These are phyloP conservation scores for Clavispora vitiphila DNA, from an alignment of 805 yeast genomes.

Conservation along the genomic window DNA sequence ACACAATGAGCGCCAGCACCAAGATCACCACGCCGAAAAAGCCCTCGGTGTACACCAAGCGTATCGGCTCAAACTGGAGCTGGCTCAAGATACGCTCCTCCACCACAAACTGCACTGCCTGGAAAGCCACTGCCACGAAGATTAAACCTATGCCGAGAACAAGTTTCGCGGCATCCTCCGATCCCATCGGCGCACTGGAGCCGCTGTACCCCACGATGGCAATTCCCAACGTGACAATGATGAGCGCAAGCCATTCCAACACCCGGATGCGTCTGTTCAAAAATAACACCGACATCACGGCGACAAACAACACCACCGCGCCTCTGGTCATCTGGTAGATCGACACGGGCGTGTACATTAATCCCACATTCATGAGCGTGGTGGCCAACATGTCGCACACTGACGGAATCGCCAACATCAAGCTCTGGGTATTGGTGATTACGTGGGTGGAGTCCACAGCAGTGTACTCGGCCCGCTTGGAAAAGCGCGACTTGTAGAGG, in stretches of 20 bases:
- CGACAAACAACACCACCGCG: constrained; percentile 70
- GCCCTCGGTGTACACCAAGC: constrained; percentile 73
- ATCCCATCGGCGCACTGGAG: constrained; percentile 23
- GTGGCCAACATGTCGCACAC: constrained; percentile 69
- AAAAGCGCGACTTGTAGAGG: constrained; percentile 17
- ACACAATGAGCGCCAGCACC: constrained; percentile 38
- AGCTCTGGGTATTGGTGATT: constrained; percentile 1
- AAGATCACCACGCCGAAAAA: constrained; percentile 53
- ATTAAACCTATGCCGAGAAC: constrained; percentile 55
- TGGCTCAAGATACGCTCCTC: constrained; percentile 63
- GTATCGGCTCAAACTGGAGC: constrained; percentile 53
- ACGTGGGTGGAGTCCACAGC: neutral
- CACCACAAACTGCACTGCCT: constrained; percentile 72
- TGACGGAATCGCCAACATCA: constrained; percentile 54
- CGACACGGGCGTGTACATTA: constrained; percentile 70
- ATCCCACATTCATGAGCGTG: constrained; percentile 70
- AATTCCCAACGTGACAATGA: constrained; percentile 65
- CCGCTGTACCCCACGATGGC: constrained; percentile 73
- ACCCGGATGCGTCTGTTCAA: constrained; percentile 50
- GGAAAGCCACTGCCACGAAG: constrained; percentile 57
- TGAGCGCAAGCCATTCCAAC: constrained; percentile 63
- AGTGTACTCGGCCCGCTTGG: constrained; percentile 8
- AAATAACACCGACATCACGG: constrained; percentile 60
- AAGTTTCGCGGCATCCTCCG: constrained; percentile 23
- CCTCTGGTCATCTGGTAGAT: constrained; percentile 87